A percentile compares a stretch with the other conserved stretches of the same genome.
Evolutionary conservation across 768 basidiomycete species (phyloP).

Genomic region (Glaciozyma antarctica): DNA sequence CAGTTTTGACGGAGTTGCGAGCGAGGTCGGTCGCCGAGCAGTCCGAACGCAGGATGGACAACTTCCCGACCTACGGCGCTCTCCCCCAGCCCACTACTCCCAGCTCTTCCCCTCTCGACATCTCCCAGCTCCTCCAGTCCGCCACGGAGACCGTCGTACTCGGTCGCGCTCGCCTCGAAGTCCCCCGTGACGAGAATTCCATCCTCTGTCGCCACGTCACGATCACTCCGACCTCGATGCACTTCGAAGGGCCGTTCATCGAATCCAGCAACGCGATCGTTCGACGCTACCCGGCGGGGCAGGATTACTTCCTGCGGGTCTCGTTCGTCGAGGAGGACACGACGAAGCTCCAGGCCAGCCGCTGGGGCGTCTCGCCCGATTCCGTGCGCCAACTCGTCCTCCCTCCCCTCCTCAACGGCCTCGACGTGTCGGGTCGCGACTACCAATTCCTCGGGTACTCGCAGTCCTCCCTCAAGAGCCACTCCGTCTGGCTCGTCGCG

Average conservation of each 20-base stretch:
- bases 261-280: conserved; percentile 19
- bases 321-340: conserved; percentile 22
- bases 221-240: conserved; percentile 13
- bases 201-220: conserved; percentile 8
- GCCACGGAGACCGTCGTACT: neutral
- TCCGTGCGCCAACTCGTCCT: neutral
- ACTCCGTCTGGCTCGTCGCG: conserved; percentile 6
- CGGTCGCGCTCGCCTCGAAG: neutral
- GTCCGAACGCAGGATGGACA: neutral
- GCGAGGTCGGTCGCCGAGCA: neutral
- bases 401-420: neutral
- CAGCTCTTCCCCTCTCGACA: neutral
- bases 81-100: too few species aligned
- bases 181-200: neutral
- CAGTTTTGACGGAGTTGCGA: too few species aligned
- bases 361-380: neutral
- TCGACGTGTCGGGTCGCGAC: conserved; percentile 8
- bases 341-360: neutral
- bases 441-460: conserved; percentile 26
- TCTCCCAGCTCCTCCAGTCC: neutral
- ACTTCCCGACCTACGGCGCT: too few species aligned
- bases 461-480: conserved; percentile 11
- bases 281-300: conserved; percentile 6
- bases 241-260: neutral
- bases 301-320: conserved; percentile 18